Base-by-base conservation (phyloP, 1,284 basidiomycete genomes). In the Anthracocystis walkeri region DNA sequence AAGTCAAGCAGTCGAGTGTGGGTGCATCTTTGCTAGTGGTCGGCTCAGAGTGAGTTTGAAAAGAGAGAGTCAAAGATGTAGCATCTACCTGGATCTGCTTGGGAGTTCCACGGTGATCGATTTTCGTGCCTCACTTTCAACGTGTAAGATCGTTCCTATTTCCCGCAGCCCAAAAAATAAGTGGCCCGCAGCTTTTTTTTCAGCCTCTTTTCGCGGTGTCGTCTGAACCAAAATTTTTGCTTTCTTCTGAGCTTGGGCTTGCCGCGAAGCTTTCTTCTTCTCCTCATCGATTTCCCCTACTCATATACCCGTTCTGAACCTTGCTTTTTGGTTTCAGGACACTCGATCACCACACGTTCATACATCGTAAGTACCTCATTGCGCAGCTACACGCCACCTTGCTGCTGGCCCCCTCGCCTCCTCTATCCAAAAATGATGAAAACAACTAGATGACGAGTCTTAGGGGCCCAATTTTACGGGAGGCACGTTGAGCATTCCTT, bases 401-500 rank as follows among this genome's bases (percentile, higher is more conserved):
- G 4, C 48, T 44, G 12, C 35, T n/a, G n/a, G n/a, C 41, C 25
- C 45, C 14, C 45, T 31, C 18, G 33, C 31, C 27, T 44, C 16
- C 25, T 25, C 42, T 1, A 21, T 41, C 58, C 35, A 61, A 77
- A 69, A 77, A 81, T 79, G 79, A 80, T 40, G 62, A 61, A 68
- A 64, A 62, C 64, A 55, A 75, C 73, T 81, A 81, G 79, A 81
- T 81, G 79, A 81, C 79, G 79, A 81, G 79, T 75, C 78, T 81
- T 78, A 81, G 79, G 58, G 57, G 62, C 63, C 68, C 69, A 57
- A 45, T 61, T 40, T 40, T 59, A 61, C 69, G 65, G 64, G 71
- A 70, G 63, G 68, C 68, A 71, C 69, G 74, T 71, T 38, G 57
- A 58, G 27, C 61, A 56, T 38, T n/a, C 35, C 54, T 38, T 65